Base-by-base conservation (phyloP, 2,329 filamentous ascomycete genomes). In the Myotisia sp. region DNA sequence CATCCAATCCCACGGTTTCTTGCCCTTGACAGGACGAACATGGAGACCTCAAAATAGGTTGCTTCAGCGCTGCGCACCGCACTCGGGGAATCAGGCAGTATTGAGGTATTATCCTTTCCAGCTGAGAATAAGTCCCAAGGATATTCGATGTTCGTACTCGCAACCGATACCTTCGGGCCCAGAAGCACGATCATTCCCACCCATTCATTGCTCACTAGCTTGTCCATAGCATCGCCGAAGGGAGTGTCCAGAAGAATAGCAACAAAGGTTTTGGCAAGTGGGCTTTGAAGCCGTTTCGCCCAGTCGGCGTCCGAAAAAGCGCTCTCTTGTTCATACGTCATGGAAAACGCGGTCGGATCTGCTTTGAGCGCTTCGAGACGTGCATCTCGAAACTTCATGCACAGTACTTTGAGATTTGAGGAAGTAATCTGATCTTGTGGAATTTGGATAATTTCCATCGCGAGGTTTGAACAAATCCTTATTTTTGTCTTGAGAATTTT, bases 111-210 rank as follows among this genome's bases (percentile, higher is more conserved):
- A n/a, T n/a, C n/a, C n/a, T n/a, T n/a, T n/a, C n/a, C n/a, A 21
- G 36, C 18, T 16, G 26, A 10, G 31, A 42, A 40, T 12, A 31
- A 20, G 4, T 38, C 33, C 42, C 39, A 42, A 10, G 31, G 32
- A 20, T 26, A 26, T 6, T 17, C 16, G 9, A 28, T 37, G 22
- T 33, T 36, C 18, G 36, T 26, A 16, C 26, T 37, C 6, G 35
- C 5, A 18, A 36, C 23, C 9, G 45, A 34, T 13, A 33, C 29
- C 12, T 40, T 42, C 7, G 49, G 50, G 2, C 47, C 47, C 2
- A 51, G n/a, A 2, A 54, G 33, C 5, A 52, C 50, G 24, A 48
- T 40, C 34, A 48, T 47, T 10, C 51, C 52, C n/a, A 50, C 29
- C 52, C 51, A 54, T 33, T 52, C 41, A 31, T 44, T 41, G 7